Evolutionary conservation across 805 yeast genomes (phyloP).

Genomic region (Hanseniaspora clermontiae): DNA sequence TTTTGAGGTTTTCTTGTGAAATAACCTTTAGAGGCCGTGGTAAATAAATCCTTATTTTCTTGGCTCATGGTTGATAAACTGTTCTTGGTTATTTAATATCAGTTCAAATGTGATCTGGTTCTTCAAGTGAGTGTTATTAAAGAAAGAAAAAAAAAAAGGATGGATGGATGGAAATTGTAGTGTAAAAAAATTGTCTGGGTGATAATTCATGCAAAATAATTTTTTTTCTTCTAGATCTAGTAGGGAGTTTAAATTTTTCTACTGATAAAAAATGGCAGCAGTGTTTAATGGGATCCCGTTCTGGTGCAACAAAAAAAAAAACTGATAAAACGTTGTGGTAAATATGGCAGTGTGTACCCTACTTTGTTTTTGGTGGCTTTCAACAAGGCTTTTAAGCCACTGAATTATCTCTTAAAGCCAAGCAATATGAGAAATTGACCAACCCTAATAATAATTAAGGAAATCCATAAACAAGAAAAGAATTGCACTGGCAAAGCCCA

Average conservation of each 20-base stretch:
- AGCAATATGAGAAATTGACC: too few relatives aligned
- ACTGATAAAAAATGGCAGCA: not conserved
- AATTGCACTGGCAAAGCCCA: too few relatives aligned
- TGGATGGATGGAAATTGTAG: not conserved
- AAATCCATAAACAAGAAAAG: too few relatives aligned
- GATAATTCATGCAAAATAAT: not conserved
- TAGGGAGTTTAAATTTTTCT: not conserved
- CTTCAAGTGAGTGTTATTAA: not conserved
- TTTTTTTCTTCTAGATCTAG: not conserved
- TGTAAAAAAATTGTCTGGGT: not conserved
- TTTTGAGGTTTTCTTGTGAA: slow-evolving; percentile 37
- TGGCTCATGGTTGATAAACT: not conserved
- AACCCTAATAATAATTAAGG: too few relatives aligned
- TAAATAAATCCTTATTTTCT: slow-evolving; percentile 5
- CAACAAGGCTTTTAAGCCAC: too few relatives aligned
- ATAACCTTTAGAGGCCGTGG: slow-evolving; percentile 12
- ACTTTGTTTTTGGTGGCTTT: too few relatives aligned
- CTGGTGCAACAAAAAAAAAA: too few relatives aligned
- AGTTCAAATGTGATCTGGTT: not conserved
- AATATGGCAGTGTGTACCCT: too few relatives aligned
- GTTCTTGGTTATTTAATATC: not conserved
- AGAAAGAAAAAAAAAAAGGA: not conserved
- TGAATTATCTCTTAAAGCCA: too few relatives aligned
- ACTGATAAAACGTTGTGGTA: too few relatives aligned
- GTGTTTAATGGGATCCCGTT: too few relatives aligned